Evolutionary conservation across 352 stramenopile species (phyloP).

Genomic region (Phytophthora sojae): DNA sequence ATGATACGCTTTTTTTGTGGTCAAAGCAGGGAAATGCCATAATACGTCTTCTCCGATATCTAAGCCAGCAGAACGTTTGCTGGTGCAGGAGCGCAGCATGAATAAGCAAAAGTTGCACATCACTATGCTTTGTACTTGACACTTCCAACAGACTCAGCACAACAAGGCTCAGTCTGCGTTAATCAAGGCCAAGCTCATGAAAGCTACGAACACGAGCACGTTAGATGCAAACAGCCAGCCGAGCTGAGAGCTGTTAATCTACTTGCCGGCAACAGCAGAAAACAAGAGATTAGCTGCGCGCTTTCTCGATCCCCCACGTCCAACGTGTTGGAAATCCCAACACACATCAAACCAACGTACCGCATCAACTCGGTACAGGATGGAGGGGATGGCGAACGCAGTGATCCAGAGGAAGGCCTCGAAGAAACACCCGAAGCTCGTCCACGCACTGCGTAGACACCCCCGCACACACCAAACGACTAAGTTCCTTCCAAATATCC

Average conservation of each 20-base stretch:
- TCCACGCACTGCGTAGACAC: constrained; percentile 42
- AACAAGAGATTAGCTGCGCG: neutral
- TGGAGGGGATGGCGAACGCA: constrained; percentile 64
- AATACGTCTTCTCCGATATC: too few species aligned
- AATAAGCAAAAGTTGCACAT: too few species aligned
- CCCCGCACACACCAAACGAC: neutral
- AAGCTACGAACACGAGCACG: constrained; percentile 64
- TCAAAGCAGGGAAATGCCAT: too few species aligned
- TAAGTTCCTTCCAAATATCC: neutral
- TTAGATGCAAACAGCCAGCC: constrained; percentile 71
- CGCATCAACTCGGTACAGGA: constrained; percentile 72
- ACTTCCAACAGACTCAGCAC: too few species aligned
- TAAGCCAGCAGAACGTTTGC: too few species aligned
- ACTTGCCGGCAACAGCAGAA: constrained; percentile 4
- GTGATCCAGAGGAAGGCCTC: constrained; percentile 77
- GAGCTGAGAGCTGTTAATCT: constrained; percentile 71
- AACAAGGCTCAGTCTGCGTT: constrained; percentile 37
- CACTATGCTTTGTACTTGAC: too few species aligned
- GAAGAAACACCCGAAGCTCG: constrained; percentile 78
- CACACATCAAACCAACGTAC: constrained; percentile 36
- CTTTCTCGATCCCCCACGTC: neutral
- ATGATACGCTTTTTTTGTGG: too few species aligned
- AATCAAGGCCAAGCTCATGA: constrained; percentile 60
- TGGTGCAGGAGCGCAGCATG: too few species aligned
- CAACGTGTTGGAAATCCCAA: too few species aligned